These are phyloP conservation scores for Citrus mangshanensis DNA, from an alignment of 345 rosid species.

Conservation along the genomic window DNA sequence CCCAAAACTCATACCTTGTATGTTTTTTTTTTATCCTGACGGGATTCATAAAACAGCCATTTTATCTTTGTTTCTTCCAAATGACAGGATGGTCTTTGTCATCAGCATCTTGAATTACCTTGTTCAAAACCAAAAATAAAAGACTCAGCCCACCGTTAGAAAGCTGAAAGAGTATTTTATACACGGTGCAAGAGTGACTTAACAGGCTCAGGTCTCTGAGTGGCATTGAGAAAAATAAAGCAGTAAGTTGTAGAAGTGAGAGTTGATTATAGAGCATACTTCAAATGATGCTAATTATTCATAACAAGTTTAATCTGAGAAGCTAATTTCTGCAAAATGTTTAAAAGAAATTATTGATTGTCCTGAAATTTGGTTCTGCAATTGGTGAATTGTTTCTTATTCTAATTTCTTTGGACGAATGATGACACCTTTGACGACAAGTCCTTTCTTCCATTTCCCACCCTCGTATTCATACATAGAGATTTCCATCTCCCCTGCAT, in stretches of 20 bases:
- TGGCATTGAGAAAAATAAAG: background rate
- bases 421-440: slow-evolving; percentile 48
- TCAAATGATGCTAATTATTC: background rate
- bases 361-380: background rate
- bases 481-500: slow-evolving; percentile 42
- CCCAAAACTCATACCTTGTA: too few relatives aligned
- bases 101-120: background rate
- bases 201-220: background rate
- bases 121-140: background rate
- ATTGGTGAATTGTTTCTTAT: background rate
- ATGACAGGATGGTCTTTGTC: background rate
- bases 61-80: background rate
- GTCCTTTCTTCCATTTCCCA: slow-evolving; percentile 63
- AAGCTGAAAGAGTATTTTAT: background rate
- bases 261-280: background rate
- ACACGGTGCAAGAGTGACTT: background rate
- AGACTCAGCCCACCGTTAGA: background rate
- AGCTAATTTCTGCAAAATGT: background rate
- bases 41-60: background rate
- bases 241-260: background rate
- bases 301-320: background rate
- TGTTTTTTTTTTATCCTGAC: background rate
- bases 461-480: slow-evolving; percentile 47
- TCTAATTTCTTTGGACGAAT: slow-evolving; percentile 39
- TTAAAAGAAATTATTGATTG: background rate